Evolutionary conservation across 2,329 filamentous ascomycete genomes (phyloP), one percentile per base, ranked within the genome.

Genomic region (Alternaria rosae): DNA sequence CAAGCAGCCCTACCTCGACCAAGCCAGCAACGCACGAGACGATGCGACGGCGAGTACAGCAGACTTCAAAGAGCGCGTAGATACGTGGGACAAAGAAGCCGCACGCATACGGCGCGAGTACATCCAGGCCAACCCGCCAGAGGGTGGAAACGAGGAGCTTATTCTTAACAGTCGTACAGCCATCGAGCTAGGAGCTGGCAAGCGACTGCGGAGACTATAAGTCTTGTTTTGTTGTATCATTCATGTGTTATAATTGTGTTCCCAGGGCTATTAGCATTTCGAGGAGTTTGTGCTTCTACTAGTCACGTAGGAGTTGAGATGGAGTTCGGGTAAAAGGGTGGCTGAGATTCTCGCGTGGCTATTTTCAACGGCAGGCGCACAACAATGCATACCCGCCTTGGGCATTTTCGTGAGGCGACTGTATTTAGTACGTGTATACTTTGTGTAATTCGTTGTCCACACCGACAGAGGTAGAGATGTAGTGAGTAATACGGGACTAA

Each of bases 1-100:
- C 69, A 92, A 91, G 73, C 85, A 86, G 74, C 94, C 93, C 1
- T 98, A 92, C 73, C 86, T 94, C 51, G 89, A 93, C 26, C 86
- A 90, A 76, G 92, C 91, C 5, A 85, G 89, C 57, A 85, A 85
- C 54, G 90, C 92, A 68, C 94, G 94, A 76, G 84, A 85, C 59
- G 83, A 80, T 2, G 91, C 93, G 68, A 83, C 83, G 26, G 82
- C 84, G 38, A 85, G 85, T 7, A 74, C 91, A 56, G 84, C 83
- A 15, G 83, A 83, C 21, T 93, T 88, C 77, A 88, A 88, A 48
- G 83, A 84, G 52, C 83, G 85, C n/a, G 84, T 87, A 9, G 86
- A 84, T 53, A 85, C 86, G 57, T 98, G 94, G 92, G 92, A 96
- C 74, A 82, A 79, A 20, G 86, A 88, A 59, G 90, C 91, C 4